Percentiles rank a stretch among this genome's conserved stretches.
Evolutionary conservation across 1,139 yeast species (phyloP).

Genomic region (Komagataea norvegica): DNA sequence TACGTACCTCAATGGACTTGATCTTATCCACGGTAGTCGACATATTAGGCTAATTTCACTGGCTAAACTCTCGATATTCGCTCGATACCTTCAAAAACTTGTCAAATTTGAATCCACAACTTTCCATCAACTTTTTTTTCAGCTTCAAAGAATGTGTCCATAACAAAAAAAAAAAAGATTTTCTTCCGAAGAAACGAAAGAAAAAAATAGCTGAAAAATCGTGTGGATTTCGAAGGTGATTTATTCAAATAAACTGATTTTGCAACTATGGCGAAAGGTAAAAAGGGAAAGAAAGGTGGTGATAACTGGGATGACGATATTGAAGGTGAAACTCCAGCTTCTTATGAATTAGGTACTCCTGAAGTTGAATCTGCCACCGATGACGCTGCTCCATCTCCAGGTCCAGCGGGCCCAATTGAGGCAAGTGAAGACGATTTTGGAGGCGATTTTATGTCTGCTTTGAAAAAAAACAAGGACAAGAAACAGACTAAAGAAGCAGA

Average conservation of each 20-base stretch:
- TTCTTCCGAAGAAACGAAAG: neutral
- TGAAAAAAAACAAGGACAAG: constrained; percentile 75
- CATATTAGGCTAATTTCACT: constrained; percentile 4
- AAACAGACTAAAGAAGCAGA: constrained; percentile 58
- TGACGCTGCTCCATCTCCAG: constrained; percentile 17
- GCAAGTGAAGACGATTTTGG: constrained; percentile 37
- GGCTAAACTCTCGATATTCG: neutral
- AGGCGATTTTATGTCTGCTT: constrained; percentile 76
- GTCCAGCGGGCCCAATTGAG: constrained; percentile 28
- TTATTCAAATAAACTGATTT: too few species aligned
- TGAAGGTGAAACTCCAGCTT: constrained; percentile 42
- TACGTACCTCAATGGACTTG: constrained; percentile 65
- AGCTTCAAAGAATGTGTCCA: neutral
- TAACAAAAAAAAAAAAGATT: constrained; percentile 1
- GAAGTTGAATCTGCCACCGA: constrained; percentile 22
- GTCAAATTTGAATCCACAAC: too few species aligned
- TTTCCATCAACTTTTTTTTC: neutral
- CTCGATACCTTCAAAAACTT: too few species aligned
- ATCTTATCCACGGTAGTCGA: constrained; percentile 37
- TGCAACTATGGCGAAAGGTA: constrained; percentile 30
- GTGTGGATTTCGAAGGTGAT: too few species aligned
- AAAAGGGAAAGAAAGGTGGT: constrained; percentile 47
- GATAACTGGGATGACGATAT: constrained; percentile 79
- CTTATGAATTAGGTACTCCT: constrained; percentile 20
- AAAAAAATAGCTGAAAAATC: neutral